These are phyloP conservation scores for Kernera saxatilis DNA, from an alignment of 345 rosid genomes.

Conservation along the genomic window DNA sequence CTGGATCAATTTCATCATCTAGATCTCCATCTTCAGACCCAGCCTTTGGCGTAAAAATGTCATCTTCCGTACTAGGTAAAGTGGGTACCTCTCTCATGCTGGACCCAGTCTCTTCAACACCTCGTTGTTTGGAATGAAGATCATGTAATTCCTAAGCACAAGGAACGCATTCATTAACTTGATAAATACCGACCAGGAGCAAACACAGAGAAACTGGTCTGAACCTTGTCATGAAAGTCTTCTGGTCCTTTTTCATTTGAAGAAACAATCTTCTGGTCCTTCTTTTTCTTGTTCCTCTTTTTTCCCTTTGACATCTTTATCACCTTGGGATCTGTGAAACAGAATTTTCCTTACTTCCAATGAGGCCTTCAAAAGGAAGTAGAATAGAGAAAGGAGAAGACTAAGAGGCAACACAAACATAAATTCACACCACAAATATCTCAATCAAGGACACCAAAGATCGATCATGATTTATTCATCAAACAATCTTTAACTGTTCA, in stretches of 20 bases:
- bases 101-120: conserved; percentile 31
- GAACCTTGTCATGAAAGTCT: conserved; percentile 45
- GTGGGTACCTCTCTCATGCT: conserved; percentile 38
- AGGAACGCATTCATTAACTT: conserved; percentile 14
- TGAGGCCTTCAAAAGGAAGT: conserved; percentile 40
- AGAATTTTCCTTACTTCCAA: conserved; percentile 27
- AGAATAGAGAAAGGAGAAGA: conserved; percentile 29
- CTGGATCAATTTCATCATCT: conserved; percentile 88
- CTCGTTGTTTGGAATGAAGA: conserved; percentile 30
- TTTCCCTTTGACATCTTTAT: conserved; percentile 49
- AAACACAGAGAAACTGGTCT: conserved; percentile 2
- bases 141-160: conserved; percentile 42
- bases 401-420: conserved; percentile 34
- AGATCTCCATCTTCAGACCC: conserved; percentile 56
- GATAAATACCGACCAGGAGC: conserved; percentile 1
- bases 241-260: conserved; percentile 43
- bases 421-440: conserved; percentile 21
- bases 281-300: conserved; percentile 67
- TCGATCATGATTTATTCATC: not conserved
- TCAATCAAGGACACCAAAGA: conserved; percentile 2
- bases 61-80: conserved; percentile 36
- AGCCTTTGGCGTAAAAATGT: conserved; percentile 35
- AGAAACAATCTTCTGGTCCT: conserved; percentile 43
- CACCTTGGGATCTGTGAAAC: conserved; percentile 64
- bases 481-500: conserved; percentile 6